Evolutionary conservation across 352 stramenopile genomes (phyloP), one percentile per base, ranked within the genome.

Genomic region (Globisporangium splendens): DNA sequence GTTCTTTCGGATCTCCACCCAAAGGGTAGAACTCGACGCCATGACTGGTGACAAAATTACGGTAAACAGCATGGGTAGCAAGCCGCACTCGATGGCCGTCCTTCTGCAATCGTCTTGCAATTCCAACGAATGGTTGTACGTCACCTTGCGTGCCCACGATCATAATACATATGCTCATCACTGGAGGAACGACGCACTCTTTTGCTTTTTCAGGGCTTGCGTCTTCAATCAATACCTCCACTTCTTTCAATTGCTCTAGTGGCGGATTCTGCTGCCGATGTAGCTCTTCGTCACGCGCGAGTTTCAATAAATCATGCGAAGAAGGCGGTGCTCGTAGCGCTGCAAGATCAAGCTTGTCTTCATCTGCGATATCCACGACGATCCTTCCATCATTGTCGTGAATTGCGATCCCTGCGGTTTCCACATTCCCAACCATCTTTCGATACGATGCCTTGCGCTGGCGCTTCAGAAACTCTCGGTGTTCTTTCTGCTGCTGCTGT

Each of bases 81-180:
- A 98, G 66, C 0, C 95, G 83, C 13, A 98, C 95, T 12, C 89
- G 82, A 58, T 98, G 95, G 0, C 93, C 92, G 24, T 96, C 68
- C 0, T 73, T 50, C 53, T 93, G 65, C 8, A 98, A 69, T n/a
- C 83, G 70, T 59, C 91, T 89, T 24, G 87, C 90, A 38, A 98
- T 91, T 18, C 68, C 85, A 11, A 95, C 58, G 61, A 95, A 96
- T 10, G 87, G 88, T 68, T 94, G 79, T n/a, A 96, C n/a, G n/a
- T n/a, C n/a, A n/a, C n/a, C n/a, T n/a, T n/a, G n/a, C n/a, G n/a
- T n/a, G n/a, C n/a, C n/a, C n/a, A n/a, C n/a, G n/a, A n/a, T n/a
- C n/a, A n/a, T n/a, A n/a, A n/a, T n/a, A n/a, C n/a, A n/a, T n/a
- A 86, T 72, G 24, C 63, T 86, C 2, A 5, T 5, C 24, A 31